Evolutionary conservation across 768 basidiomycete species (phyloP), one percentile per base, ranked within the genome.

Genomic region (Suillus paluster): DNA sequence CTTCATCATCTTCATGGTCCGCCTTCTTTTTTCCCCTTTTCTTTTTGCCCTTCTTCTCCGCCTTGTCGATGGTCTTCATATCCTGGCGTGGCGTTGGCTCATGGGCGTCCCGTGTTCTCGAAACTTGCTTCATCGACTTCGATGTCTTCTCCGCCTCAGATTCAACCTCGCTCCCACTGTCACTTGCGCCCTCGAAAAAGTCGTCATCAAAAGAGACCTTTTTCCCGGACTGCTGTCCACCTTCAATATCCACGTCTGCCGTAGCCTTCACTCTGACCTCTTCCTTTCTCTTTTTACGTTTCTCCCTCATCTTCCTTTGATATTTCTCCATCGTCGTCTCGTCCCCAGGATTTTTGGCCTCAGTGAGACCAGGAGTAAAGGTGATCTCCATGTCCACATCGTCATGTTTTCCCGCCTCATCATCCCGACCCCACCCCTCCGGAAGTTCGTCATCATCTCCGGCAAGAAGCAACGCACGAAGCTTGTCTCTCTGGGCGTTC

Each of bases 311-410:
- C 77, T 95, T 95, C 65, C 91, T 80, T 74, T 93, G 89, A 75
- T 99, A 99, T 70, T 78, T 87, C 70, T 95, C 94, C 36, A 99
- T 76, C 1, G 95, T 92, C 5, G 91, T 98, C 79, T 97, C 89
- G n/a, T 92, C 85, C 57, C 82, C 81, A 17, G 79, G 80, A 21
- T 73, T 79, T 66, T 80, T 83, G 64, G 75, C 72, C 54, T 80
- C 84, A 61, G 81, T 87, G 42, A 99, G 78, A 5, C 89, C 97
- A 2, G 97, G 94, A 17, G 85, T 88, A 74, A 99, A 99, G 0
- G 97, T 98, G 70, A 99, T 91, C 77, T 98, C 90, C 92, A 99
- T 92, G 61, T 95, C 94, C 10, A 88, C 83, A 66, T 89, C 87
- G 48, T 75, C 57, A 3, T 42, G 36, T 36, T 71, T 69, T 45